A percentile compares a stretch with the other conserved stretches of the same genome.
phyloP scores from a whole-genome alignment of 2,329 filamentous ascomycete species.

The Fusarium mexicanum region DNA sequence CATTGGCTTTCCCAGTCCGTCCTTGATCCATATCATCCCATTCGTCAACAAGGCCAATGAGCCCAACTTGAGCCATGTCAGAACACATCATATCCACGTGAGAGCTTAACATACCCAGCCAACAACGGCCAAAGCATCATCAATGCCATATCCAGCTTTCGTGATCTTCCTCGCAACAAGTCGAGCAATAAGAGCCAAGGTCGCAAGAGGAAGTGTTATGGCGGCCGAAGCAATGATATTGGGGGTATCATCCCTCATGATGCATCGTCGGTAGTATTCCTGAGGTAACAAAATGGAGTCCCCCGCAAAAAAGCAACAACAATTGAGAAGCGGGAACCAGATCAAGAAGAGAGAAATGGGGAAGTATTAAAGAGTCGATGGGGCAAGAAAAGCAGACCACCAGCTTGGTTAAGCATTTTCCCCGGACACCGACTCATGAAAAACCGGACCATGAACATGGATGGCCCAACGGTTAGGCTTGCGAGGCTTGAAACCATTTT shows the following conservation, averaged over 20 bases:
- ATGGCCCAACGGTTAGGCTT: conserved; percentile 5
- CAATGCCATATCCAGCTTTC: conserved; percentile 36
- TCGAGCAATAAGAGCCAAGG: conserved; percentile 27
- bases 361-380: conserved; percentile 21
- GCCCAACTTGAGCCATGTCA: conserved; percentile 17
- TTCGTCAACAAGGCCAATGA: conserved; percentile 31
- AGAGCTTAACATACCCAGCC: conserved; percentile 30
- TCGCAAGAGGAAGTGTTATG: conserved; percentile 36
- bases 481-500: conserved; percentile 6
- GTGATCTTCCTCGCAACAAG: conserved; percentile 36
- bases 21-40: conserved; percentile 27
- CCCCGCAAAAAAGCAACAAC: background rate
- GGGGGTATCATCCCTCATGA: conserved; percentile 38
- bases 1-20: conserved; percentile 33
- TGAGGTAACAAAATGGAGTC: background rate
- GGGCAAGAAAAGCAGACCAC: background rate
- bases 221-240: conserved; percentile 36
- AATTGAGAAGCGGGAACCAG: conserved; percentile 3
- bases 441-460: conserved; percentile 5
- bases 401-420: conserved; percentile 5
- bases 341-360: conserved; percentile 4
- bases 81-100: background rate
- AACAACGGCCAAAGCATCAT: conserved; percentile 33
- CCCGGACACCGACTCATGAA: background rate
- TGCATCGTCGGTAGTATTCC: conserved; percentile 22